These are phyloP conservation scores for Ustilago tritici DNA, from an alignment of 1,284 basidiomycete species.

Conservation along the genomic window DNA sequence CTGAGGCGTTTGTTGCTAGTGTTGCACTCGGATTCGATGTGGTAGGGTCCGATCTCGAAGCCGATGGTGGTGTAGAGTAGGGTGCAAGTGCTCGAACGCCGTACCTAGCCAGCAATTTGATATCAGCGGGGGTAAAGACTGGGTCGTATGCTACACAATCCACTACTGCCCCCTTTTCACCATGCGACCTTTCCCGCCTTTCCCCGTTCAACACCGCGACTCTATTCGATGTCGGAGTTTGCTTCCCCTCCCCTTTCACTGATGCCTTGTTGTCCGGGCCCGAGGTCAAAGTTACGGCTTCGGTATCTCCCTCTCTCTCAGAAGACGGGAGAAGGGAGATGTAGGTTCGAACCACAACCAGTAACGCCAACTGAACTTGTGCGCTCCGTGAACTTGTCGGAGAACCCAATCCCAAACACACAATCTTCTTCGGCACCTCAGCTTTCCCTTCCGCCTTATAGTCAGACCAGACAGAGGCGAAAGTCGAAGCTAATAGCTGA, in stretches of 20 bases:
- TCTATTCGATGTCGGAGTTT: no score
- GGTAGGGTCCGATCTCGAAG: neutral
- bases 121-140: conserved; percentile 20
- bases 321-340: neutral
- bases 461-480: conserved; percentile 11
- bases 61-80: neutral
- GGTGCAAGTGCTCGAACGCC: neutral
- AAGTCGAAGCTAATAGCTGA: neutral
- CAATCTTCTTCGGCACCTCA: conserved; percentile 14
- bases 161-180: neutral
- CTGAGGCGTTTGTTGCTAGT: neutral
- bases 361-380: conserved; percentile 40
- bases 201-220: no score
- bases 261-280: neutral
- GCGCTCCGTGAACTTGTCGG: conserved; percentile 16
- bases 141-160: conserved; percentile 42
- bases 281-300: neutral
- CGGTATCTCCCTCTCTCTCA: no score
- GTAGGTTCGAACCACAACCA: conserved; percentile 20
- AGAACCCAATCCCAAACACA: conserved; percentile 36
- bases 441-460: neutral
- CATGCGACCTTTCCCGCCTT: no score
- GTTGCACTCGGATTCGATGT: neutral
- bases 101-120: neutral
- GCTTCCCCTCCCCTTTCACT: no score